Base-by-base conservation (phyloP, 116 monocot genomes). In the Cymodocea nodosa region DNA sequence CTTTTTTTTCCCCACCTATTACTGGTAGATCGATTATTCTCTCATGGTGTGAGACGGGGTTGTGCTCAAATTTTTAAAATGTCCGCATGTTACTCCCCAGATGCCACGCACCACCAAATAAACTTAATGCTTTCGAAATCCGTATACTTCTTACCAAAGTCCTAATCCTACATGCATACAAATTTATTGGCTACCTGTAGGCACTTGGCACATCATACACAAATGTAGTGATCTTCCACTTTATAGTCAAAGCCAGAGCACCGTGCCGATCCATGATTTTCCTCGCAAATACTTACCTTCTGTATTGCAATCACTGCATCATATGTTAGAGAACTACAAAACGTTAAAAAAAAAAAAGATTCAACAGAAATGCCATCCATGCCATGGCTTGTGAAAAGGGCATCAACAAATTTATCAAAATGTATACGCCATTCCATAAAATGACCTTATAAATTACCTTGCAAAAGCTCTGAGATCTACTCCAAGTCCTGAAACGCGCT, bases 241-340 rank as follows among this genome's bases (percentile, higher is more conserved):
- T 23, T 22, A 57, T 10, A 13, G 14, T 11, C 57, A 25, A n/a
- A 23, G 57, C 24, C 24, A 57, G 57, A 57, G 23, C 23, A 25
- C 57, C 20, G 23, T 23, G 20, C 11, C 24, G 12, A 22, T 57
- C 4, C 3, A 20, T 57, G 57, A 23, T 57, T n/a, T 23, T 11
- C 57, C 20, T 15, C 23, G 24, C 57, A 57, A 57, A 20, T 57
- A 57, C 57, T 57, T 57, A 57, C 57, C 57, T 57, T 22, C 24
- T 57, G 13, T 22, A 13, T 13, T 24, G 13, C 20, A 57, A 23
- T 57, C 57, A 57, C 57, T 8, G 57, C 24, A 23, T 57, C 57
- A 22, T 22, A 23, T 15, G 19, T 57, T 57, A n/a, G 24, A 3
- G 20, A 57, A 23, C 57, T 13, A 24, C 57, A 57, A 0, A 23